These are phyloP conservation scores for Dryas alaskensis DNA, from an alignment of 306 rosid genomes.

Conservation along the genomic window DNA sequence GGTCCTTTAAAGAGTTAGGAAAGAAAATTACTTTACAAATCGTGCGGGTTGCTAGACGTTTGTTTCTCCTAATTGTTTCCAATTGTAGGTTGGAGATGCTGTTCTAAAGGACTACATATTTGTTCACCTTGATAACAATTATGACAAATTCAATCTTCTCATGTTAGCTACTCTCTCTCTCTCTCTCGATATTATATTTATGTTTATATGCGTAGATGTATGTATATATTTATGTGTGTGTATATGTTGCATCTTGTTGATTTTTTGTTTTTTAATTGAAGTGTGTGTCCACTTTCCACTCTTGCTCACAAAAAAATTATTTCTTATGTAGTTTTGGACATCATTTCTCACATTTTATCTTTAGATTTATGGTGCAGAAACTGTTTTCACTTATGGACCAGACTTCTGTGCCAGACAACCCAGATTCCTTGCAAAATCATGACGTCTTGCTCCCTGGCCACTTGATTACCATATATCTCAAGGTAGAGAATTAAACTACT, in stretches of 20 bases:
- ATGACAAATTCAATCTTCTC: slow-evolving; percentile 85
- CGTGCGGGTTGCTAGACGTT: not conserved
- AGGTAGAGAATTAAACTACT: slow-evolving; percentile 47
- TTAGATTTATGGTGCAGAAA: slow-evolving; percentile 89
- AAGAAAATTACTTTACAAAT: slow-evolving; percentile 11
- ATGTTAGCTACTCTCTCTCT: slow-evolving; percentile 53
- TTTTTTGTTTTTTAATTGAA: not conserved
- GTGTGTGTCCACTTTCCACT: not conserved
- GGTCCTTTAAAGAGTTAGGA: slow-evolving; percentile 4
- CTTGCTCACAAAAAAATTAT: not conserved
- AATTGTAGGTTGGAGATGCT: slow-evolving; percentile 64
- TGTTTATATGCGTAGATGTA: too few species aligned
- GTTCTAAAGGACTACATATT: slow-evolving; percentile 66
- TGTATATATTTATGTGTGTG: not conserved
- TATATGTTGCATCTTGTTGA: not conserved
- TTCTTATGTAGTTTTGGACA: slow-evolving; percentile 10
- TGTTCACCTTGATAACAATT: slow-evolving; percentile 79
- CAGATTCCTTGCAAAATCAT: slow-evolving; percentile 92
- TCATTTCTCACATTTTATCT: slow-evolving; percentile 23
- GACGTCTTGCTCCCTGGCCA: slow-evolving; percentile 95
- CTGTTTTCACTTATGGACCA: slow-evolving; percentile 92
- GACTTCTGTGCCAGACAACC: slow-evolving; percentile 79
- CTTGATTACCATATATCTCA: slow-evolving; percentile 77
- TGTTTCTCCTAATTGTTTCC: slow-evolving; percentile 8
- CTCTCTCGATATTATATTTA: not conserved